Evolutionary conservation across 768 basidiomycete species (phyloP).

Genomic region (Auricularia auricula-judae): DNA sequence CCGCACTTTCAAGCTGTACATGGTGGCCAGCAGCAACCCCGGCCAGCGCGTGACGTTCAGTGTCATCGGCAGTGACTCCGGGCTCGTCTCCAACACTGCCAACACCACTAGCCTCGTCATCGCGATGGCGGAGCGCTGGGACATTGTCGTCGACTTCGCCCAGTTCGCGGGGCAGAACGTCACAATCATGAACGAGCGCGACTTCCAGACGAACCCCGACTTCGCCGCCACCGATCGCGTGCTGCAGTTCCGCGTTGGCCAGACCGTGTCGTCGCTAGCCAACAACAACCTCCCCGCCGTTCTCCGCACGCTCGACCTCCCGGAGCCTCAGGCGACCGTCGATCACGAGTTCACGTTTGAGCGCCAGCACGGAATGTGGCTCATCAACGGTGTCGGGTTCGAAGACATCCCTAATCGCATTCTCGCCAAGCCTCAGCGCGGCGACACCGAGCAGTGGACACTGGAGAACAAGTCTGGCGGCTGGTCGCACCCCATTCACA

Average conservation of each 20-base stretch:
- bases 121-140: not conserved
- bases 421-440: not conserved
- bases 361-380: not conserved
- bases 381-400: not conserved
- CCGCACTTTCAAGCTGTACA: not conserved
- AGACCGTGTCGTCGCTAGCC: not conserved
- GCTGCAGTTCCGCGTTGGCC: not conserved
- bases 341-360: not conserved
- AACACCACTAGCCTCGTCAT: not conserved
- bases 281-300: not conserved
- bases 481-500: not conserved
- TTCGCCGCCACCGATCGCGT: not conserved
- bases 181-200: constrained; percentile 1
- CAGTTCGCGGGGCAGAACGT: not conserved
- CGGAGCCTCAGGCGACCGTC: not conserved
- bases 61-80: not conserved
- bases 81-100: not conserved
- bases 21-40: not conserved
- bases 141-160: constrained; percentile 1
- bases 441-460: not conserved
- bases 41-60: not conserved
- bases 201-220: not conserved
- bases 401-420: not conserved
- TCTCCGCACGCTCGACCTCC: not conserved
- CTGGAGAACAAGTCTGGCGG: not conserved